Evolutionary conservation across 805 yeast genomes (phyloP), one percentile per base, ranked within the genome.

Genomic region (Priceomyces haplophilus): DNA sequence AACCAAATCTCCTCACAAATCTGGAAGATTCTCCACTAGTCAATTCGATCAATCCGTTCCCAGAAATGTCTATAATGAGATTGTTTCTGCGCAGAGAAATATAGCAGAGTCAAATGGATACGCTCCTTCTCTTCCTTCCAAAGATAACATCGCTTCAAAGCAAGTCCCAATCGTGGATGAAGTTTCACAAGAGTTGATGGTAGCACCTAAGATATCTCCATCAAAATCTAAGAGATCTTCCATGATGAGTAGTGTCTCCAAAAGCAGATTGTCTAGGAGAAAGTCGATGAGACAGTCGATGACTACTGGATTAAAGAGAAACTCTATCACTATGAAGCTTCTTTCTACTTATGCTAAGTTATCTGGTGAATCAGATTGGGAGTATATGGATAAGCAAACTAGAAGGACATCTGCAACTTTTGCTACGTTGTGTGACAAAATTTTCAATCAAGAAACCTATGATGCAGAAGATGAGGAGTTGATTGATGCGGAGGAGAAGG

Each of bases 351-450:
- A 85, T 60, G 88, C 91, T 25, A 83, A 80, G 56, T 64, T 85
- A 46, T 74, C 87, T 3, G 73, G 73, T 36, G 83, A 80, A 44
- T 72, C 76, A 33, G 85, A 80, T 46, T 79, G 87, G 80, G 85
- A 80, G 52, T 77, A 77, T 52, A 76, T 83, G 61, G 86, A 83
- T 53, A 80, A 77, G 53, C 87, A 81, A 58, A 82, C 88, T 4
- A 83, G 78, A 62, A 73, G 93, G 61, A 83, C 90, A 1, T 80
- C 87, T 29, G 81, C 87, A 12, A 85, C 85, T 48, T 85, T 85
- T 68, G 93, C 89, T 10, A 76, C 85, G 2, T 67, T 85, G 34
- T 83, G 88, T 68, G 91, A 85, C 64, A 81, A 79, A 61, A 79
- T 85, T 44, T 85, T 85, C 69, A 84, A 79, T 53, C 85, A 83